Evolutionary conservation across 2,329 filamentous ascomycete species (phyloP).

Genomic region (Endothia cerciana): DNA sequence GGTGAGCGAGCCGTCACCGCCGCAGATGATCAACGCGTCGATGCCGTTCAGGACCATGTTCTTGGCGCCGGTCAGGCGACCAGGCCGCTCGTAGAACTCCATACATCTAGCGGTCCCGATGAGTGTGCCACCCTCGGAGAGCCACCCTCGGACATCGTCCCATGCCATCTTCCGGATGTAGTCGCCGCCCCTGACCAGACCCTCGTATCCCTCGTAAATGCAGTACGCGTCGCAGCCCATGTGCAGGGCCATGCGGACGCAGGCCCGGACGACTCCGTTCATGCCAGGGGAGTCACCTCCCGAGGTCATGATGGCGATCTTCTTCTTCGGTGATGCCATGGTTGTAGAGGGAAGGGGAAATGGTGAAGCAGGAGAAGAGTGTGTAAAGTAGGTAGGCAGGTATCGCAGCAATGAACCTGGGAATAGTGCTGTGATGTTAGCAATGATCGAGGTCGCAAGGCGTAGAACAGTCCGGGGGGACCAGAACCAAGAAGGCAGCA

Average conservation of each 20-base stretch:
- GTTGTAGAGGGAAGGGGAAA: constrained; percentile 30
- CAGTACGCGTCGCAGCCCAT: constrained; percentile 79
- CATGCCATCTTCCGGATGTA: constrained; percentile 87
- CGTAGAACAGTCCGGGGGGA: neutral
- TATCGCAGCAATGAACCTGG: constrained; percentile 14
- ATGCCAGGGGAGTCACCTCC: constrained; percentile 94
- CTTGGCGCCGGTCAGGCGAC: constrained; percentile 83
- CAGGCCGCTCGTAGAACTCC: constrained; percentile 86
- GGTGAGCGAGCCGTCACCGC: constrained; percentile 94
- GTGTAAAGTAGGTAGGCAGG: constrained; percentile 15
- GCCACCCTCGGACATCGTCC: constrained; percentile 93
- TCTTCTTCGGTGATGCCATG: constrained; percentile 57
- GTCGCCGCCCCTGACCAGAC: constrained; percentile 84
- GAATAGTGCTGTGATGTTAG: neutral
- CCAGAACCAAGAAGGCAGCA: constrained; percentile 15
- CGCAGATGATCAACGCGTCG: constrained; percentile 94
- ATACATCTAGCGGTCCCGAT: constrained; percentile 95
- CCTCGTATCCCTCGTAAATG: constrained; percentile 94
- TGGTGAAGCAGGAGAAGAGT: constrained; percentile 21
- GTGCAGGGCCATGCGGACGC: constrained; percentile 89
- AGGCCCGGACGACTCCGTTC: constrained; percentile 88
- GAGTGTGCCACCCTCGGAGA: constrained; percentile 91
- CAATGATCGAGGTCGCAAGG: neutral
- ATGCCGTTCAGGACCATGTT: constrained; percentile 94
- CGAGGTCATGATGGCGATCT: constrained; percentile 91